Percentiles rank a stretch among this genome's conserved stretches.
Conservation (phyloP, 2,329 filamentous ascomycete species). For the Arthroderma sp. region DNA sequence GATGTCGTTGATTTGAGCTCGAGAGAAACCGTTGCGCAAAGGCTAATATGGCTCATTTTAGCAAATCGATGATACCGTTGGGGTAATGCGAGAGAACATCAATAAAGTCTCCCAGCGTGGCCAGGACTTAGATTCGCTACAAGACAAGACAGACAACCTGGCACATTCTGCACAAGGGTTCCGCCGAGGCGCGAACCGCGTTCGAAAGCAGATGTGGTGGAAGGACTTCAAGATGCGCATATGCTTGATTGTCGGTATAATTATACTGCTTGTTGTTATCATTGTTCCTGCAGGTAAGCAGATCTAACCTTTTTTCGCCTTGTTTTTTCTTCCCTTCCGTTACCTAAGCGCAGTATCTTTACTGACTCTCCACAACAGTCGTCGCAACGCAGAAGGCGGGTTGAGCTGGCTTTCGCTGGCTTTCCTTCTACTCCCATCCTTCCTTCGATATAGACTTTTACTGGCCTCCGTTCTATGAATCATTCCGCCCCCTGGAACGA, state of each 20-base stretch:
- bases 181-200: constrained; percentile 87
- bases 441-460: no score
- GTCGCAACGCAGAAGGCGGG: constrained; percentile 8
- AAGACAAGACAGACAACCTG: constrained; percentile 88
- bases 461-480: no score
- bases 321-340: constrained; percentile 19
- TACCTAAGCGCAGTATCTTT: background rate
- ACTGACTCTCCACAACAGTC: constrained; percentile 8
- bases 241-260: constrained; percentile 81
- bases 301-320: no score
- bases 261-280: constrained; percentile 84
- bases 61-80: constrained; percentile 96
- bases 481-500: no score
- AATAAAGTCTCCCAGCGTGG: constrained; percentile 92
- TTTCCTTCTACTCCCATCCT: background rate
- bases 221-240: constrained; percentile 99
- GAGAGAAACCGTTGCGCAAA: background rate
- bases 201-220: constrained; percentile 99
- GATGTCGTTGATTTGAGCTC: background rate
- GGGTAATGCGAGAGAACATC: constrained; percentile 95
- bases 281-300: constrained; percentile 71
- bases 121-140: constrained; percentile 70
- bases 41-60: constrained; percentile 26
- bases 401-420: background rate
- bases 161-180: constrained; percentile 89